These are phyloP conservation scores for Pleurotus tuber-regium DNA, from an alignment of 768 basidiomycete genomes.

Conservation along the genomic window DNA sequence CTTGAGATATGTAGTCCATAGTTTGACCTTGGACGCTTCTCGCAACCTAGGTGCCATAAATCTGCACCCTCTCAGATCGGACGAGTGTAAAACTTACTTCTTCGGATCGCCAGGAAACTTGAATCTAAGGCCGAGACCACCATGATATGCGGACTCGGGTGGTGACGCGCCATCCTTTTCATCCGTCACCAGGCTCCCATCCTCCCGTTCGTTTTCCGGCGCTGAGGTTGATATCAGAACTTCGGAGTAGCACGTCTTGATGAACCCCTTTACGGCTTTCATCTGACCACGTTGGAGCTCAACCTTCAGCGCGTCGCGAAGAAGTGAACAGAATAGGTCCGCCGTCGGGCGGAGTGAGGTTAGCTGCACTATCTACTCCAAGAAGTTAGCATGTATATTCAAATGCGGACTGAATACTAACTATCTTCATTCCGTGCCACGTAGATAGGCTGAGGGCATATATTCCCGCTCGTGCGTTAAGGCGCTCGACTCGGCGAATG, in stretches of 20 bases:
- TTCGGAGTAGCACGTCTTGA: slow-evolving; percentile 94
- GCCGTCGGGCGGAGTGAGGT: slow-evolving; percentile 92
- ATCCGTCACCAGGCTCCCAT: slow-evolving; percentile 59
- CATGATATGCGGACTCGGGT: slow-evolving; percentile 60
- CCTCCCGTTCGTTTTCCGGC: slow-evolving; percentile 67
- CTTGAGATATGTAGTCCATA: slow-evolving; percentile 88
- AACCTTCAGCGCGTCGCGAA: slow-evolving; percentile 86
- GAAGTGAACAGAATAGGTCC: slow-evolving; percentile 85
- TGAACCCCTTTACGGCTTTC: slow-evolving; percentile 89
- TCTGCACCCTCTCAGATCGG: slow-evolving; percentile 3
- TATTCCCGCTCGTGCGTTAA: slow-evolving; percentile 91
- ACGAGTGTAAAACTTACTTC: slow-evolving; percentile 52
- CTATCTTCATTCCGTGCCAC: slow-evolving; percentile 94
- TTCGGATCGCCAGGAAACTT: slow-evolving; percentile 92
- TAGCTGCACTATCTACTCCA: slow-evolving; percentile 78
- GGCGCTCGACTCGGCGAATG: slow-evolving; percentile 88
- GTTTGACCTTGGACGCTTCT: slow-evolving; percentile 91
- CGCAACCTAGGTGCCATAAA: slow-evolving; percentile 52
- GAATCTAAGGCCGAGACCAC: slow-evolving; percentile 77
- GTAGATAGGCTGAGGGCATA: slow-evolving; percentile 94
- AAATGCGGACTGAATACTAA: too few relatives aligned
- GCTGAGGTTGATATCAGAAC: slow-evolving; percentile 63
- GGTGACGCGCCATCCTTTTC: slow-evolving; percentile 45
- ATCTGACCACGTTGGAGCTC: slow-evolving; percentile 90
- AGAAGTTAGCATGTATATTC: slow-evolving; percentile 7